A percentile compares a stretch with the other conserved stretches of the same genome.
phyloP scores from a whole-genome alignment of 495 filamentous ascomycete species.

The Usnea hakonensis region DNA sequence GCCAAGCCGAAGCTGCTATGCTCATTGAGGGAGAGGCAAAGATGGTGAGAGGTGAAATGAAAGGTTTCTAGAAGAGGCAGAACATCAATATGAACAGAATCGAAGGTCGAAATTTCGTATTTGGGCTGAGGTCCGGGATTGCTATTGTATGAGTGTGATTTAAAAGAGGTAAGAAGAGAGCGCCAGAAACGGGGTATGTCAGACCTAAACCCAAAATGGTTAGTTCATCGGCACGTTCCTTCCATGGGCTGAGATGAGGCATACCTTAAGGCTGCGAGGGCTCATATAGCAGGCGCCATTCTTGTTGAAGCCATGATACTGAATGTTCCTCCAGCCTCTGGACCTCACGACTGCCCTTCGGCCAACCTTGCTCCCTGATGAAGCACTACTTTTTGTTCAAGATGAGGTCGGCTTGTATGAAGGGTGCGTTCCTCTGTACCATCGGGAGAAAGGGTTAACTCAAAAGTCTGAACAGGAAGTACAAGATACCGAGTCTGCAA shows the following conservation, averaged over 20 bases:
- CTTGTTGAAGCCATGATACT: conserved; percentile 32
- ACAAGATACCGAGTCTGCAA: conserved; percentile 88
- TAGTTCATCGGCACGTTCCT: conserved; percentile 6
- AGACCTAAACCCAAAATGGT: not conserved
- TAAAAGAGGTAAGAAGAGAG: not conserved
- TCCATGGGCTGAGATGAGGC: not conserved
- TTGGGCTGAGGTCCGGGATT: not conserved
- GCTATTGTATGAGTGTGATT: not conserved
- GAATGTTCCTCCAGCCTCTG: conserved; percentile 92
- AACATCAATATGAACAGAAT: not conserved
- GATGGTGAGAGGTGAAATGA: not conserved
- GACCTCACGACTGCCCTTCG: conserved; percentile 93
- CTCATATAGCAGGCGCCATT: conserved; percentile 6
- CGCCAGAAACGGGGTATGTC: not conserved
- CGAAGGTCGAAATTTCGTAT: not conserved
- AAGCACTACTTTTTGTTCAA: conserved; percentile 87
- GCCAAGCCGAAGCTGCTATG: conserved; percentile 6
- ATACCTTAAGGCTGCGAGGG: not conserved
- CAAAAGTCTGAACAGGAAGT: conserved; percentile 56
- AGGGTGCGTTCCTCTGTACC: conserved; percentile 52
- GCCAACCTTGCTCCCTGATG: conserved; percentile 83
- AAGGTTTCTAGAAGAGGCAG: not conserved
- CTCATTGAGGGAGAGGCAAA: conserved; percentile 2
- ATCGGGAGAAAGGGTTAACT: conserved; percentile 1
- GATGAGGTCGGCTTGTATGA: conserved; percentile 96